These are phyloP conservation scores for Arthroderma sp. DNA, from an alignment of 2,329 filamentous ascomycete genomes.

Conservation along the genomic window DNA sequence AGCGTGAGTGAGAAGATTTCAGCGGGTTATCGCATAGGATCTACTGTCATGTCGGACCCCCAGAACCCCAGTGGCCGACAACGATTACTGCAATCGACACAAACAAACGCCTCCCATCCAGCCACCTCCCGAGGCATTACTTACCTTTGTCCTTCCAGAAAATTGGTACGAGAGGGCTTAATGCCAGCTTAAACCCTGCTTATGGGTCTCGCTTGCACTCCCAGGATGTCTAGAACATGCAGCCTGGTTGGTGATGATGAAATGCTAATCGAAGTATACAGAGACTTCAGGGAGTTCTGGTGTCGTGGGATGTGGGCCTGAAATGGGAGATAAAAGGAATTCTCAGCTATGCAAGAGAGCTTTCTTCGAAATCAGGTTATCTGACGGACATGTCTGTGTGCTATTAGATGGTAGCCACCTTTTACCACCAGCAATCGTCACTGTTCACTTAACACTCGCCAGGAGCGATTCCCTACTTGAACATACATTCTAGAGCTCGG, in stretches of 20 bases:
- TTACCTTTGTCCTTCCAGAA: background rate
- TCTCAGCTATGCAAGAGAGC: background rate
- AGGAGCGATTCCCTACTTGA: background rate
- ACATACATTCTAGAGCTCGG: background rate
- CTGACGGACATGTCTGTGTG: background rate
- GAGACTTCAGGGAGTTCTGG: too few relatives aligned
- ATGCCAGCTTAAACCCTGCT: background rate
- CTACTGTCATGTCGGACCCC: background rate
- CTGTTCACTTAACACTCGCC: background rate
- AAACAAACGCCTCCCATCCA: background rate
- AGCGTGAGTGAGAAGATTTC: background rate
- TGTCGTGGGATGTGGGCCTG: background rate
- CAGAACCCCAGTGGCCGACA: background rate
- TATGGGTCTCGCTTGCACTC: background rate
- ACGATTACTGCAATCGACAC: background rate
- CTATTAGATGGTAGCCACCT: background rate
- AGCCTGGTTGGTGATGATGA: background rate
- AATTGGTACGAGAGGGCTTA: background rate
- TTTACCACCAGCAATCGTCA: background rate
- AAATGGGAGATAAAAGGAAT: background rate
- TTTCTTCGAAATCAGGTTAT: background rate
- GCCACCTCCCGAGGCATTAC: background rate
- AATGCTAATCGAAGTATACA: too few relatives aligned
- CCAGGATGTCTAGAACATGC: background rate
- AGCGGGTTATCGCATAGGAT: background rate